Base-by-base conservation (phyloP, 495 filamentous ascomycete species). In the Bacidia rubella region DNA sequence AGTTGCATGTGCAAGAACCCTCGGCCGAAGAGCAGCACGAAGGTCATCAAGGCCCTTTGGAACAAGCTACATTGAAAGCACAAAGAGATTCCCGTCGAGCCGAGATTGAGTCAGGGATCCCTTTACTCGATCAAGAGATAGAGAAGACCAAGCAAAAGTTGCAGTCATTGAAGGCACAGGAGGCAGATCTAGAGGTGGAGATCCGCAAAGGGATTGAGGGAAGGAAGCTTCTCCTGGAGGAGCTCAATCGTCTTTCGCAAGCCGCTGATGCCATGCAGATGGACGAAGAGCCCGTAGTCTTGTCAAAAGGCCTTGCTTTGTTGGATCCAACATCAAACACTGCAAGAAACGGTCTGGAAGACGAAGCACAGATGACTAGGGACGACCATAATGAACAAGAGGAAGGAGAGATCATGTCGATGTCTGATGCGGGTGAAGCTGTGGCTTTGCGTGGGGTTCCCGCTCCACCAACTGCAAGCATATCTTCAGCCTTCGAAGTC, bases 91-190 rank as follows among this genome's bases (percentile, higher is more conserved):
- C 71, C 26, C 74, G 74, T 24, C 77, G 73, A 24, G 64, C 69
- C 49, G 74, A 78, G 19, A 78, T 84, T 29, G 69, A 77, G 51
- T 65, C 72, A 10, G 77, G 78, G 19, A 60, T 83, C 21, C 79
- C 80, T 39, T 63, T 65, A 11, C 61, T 83, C n/a, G 76, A 80
- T 54, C 71, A 71, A 25, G 68, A 75, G 43, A 71, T 84, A 12
- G 63, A 70, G 51, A 66, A 59, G 32, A 62, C 63, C 11, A 65
- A 66, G 56, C 63, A 65, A 1, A 77, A 69, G 52, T 63, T 88
- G 20, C 72, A 72, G 47, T 63, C 72, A 29, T 56, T 83, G 45
- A 69, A 70, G 35, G 65, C 72, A 27, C 78, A 87, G 61, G 74
- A 81, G 53, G 72, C 70, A 39, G 71, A 67, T 22, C 67, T 88